phyloP scores from a whole-genome alignment of 2,329 filamentous ascomycete genomes.

The Chaetomiaceae sp. region DNA sequence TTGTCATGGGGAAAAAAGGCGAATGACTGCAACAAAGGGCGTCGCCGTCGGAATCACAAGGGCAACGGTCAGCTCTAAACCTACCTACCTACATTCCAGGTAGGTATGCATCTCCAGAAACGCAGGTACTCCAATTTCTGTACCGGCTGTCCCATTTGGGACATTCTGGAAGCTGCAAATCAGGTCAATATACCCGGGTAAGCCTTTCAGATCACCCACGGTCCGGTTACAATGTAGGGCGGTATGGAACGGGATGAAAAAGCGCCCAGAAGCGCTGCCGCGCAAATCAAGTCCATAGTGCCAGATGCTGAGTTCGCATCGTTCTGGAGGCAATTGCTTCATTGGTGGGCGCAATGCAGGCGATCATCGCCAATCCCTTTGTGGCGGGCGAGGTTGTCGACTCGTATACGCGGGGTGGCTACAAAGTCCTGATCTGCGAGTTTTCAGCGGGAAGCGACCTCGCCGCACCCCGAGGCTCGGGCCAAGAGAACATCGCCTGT shows the following conservation, averaged over 20 bases:
- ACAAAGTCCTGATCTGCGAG: slow-evolving; percentile 2
- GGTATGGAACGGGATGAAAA: neutral
- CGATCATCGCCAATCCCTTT: neutral
- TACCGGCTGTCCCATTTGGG: neutral
- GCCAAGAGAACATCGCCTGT: neutral
- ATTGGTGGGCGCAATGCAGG: neutral
- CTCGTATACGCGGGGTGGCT: slow-evolving; percentile 9
- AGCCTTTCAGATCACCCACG: slow-evolving; percentile 10
- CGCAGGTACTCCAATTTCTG: too few species aligned
- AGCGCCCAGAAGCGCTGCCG: neutral
- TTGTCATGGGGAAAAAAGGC: neutral
- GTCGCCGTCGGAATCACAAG: too few species aligned
- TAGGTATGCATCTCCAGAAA: too few species aligned
- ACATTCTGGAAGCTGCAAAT: slow-evolving; percentile 5
- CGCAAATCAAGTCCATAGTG: neutral
- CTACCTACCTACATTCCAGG: too few species aligned
- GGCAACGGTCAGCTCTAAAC: too few species aligned
- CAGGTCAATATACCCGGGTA: slow-evolving; percentile 17
- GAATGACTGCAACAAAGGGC: too few species aligned
- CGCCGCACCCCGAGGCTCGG: neutral
- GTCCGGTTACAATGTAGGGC: slow-evolving; percentile 6
- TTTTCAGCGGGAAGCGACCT: neutral
- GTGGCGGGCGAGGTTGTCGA: neutral
- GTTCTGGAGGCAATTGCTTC: neutral
- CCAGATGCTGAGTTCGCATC: neutral